Evolutionary conservation across 805 yeast genomes (phyloP).

Genomic region (Ogataea nitratoaversa): DNA sequence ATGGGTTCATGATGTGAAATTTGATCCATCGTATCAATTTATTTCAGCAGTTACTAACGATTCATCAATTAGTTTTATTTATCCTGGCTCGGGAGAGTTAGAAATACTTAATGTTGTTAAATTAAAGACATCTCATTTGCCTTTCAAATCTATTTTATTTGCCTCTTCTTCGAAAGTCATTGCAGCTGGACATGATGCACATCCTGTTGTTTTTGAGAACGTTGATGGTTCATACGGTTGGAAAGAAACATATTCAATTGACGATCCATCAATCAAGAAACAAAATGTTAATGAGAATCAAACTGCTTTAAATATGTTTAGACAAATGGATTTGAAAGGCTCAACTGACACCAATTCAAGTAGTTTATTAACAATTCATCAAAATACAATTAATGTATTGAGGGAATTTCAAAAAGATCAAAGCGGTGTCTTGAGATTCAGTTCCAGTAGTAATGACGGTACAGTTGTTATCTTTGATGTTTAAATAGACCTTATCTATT

Average conservation of each 20-base stretch:
- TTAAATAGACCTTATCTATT: no score
- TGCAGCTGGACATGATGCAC: slow-evolving; percentile 91
- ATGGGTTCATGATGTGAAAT: slow-evolving; percentile 89
- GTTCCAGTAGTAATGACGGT: slow-evolving; percentile 88
- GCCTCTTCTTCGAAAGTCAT: slow-evolving; percentile 61
- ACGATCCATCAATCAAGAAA: slow-evolving; percentile 44
- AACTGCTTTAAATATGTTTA: slow-evolving; percentile 86
- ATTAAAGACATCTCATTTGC: slow-evolving; percentile 66
- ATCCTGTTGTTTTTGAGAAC: slow-evolving; percentile 79
- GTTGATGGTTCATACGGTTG: slow-evolving; percentile 64
- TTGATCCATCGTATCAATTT: slow-evolving; percentile 74
- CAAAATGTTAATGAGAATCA: slow-evolving; percentile 61
- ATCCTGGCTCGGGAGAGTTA: slow-evolving; percentile 58
- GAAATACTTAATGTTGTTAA: slow-evolving; percentile 50
- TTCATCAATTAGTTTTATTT: slow-evolving; percentile 74
- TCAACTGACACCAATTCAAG: slow-evolving; percentile 45
- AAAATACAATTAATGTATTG: slow-evolving; percentile 77
- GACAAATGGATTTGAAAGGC: slow-evolving; percentile 94
- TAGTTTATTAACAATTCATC: slow-evolving; percentile 74
- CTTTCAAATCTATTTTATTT: slow-evolving; percentile 76
- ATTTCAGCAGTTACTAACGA: slow-evolving; percentile 85
- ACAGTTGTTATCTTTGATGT: slow-evolving; percentile 74
- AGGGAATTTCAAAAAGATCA: slow-evolving; percentile 44
- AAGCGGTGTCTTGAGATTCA: slow-evolving; percentile 53
- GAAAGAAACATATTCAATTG: slow-evolving; percentile 55